Percentiles rank a stretch among this genome's conserved stretches.
phyloP scores from a whole-genome alignment of 805 yeast species.

The Candida parachauliodes region DNA sequence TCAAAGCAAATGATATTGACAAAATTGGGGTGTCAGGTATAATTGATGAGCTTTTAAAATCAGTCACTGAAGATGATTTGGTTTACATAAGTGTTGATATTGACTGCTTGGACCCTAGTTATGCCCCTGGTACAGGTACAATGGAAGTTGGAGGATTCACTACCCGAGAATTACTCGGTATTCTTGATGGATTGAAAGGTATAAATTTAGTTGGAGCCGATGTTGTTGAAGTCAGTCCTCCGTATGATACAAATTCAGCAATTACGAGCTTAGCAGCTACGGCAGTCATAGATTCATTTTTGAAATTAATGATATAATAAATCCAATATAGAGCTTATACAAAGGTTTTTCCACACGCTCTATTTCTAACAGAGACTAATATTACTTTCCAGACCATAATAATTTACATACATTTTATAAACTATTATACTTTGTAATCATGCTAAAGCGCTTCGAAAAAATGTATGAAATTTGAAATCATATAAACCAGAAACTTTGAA shows the following conservation, averaged over 20 bases:
- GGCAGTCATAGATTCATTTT: slow-evolving; percentile 17
- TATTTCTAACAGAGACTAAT: too few species aligned
- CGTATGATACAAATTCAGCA: slow-evolving; percentile 24
- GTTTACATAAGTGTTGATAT: slow-evolving; percentile 25
- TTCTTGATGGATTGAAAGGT: slow-evolving; percentile 25
- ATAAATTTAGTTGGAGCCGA: slow-evolving; percentile 24
- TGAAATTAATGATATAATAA: slow-evolving; percentile 10
- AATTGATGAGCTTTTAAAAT: slow-evolving; percentile 28
- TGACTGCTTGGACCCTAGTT: slow-evolving; percentile 25
- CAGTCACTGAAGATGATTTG: slow-evolving; percentile 33
- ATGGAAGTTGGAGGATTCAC: slow-evolving; percentile 27
- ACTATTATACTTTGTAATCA: too few species aligned
- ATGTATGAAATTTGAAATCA: too few species aligned
- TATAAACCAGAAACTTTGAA: too few species aligned
- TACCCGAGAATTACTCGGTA: slow-evolving; percentile 21
- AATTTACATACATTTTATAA: too few species aligned
- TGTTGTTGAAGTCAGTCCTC: slow-evolving; percentile 29
- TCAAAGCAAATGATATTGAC: slow-evolving; percentile 48
- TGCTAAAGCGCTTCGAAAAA: too few species aligned
- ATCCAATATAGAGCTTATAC: too few species aligned
- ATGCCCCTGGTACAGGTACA: slow-evolving; percentile 28
- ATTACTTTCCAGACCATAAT: too few species aligned
- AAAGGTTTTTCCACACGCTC: too few species aligned
- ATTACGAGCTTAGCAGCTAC: slow-evolving; percentile 26
- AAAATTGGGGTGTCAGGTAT: slow-evolving; percentile 34